phyloP scores from a whole-genome alignment of 75 land plant species.

The Chamaecyparis obtusa region DNA sequence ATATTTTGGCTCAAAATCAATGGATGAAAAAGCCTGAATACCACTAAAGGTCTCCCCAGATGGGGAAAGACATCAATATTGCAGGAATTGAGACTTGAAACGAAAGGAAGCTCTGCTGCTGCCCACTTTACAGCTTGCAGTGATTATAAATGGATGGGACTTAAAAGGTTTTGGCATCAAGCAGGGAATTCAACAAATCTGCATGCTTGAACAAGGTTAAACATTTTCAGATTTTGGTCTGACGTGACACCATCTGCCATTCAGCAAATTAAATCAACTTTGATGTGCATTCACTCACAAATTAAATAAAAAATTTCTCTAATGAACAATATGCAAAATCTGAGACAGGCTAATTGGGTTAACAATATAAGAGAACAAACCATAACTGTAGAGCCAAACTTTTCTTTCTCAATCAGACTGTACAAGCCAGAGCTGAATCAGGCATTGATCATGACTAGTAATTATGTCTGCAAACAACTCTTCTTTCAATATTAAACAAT shows the following conservation, averaged over 20 bases:
- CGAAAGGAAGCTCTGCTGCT: too few species aligned
- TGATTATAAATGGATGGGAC: not conserved
- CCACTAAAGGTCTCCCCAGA: not conserved
- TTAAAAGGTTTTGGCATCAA: not conserved
- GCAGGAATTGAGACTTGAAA: too few species aligned
- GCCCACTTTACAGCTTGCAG: too few species aligned
- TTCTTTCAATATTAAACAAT: not conserved
- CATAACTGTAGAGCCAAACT: not conserved
- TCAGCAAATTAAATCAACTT: not conserved
- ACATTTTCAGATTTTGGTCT: not conserved
- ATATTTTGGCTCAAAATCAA: not conserved
- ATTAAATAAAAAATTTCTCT: not conserved
- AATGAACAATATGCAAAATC: not conserved
- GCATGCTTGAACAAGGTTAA: not conserved
- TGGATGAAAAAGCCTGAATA: not conserved
- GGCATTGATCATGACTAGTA: not conserved
- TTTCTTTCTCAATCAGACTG: not conserved
- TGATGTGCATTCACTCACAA: not conserved
- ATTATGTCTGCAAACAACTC: not conserved
- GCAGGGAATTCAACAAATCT: not conserved
- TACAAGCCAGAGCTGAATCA: not conserved
- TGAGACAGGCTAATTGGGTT: not conserved
- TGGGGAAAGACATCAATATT: not conserved
- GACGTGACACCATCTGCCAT: not conserved
- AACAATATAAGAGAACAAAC: not conserved